A percentile compares a stretch with the other conserved stretches of the same genome.
Conservation (phyloP, 176 grass and related monocot species). For the Oryza coarctata region DNA sequence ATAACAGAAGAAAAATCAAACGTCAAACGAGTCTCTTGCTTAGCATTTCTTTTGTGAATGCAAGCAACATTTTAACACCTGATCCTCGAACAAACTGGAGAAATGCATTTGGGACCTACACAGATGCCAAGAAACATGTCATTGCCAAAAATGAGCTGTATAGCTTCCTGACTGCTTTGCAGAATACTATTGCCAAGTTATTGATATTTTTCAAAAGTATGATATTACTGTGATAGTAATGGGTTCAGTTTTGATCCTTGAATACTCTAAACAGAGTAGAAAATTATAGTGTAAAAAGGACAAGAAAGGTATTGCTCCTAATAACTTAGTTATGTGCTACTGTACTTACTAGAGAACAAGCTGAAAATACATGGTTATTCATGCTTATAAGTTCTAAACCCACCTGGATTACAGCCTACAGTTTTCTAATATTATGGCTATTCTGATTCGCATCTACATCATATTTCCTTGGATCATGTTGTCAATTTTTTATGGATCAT, state of each 20-base stretch:
- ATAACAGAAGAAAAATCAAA: conserved; percentile 56
- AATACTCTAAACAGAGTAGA: background rate
- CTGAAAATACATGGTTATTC: conserved; percentile 1
- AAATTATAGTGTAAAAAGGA: background rate
- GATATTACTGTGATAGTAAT: background rate
- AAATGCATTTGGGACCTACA: conserved; percentile 53
- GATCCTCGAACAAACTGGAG: conserved; percentile 50
- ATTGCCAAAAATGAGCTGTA: background rate
- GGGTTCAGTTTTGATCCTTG: background rate
- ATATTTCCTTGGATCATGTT: background rate
- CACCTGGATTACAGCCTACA: background rate
- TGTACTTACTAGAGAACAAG: background rate
- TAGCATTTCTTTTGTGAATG: conserved; percentile 68
- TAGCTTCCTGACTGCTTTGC: background rate
- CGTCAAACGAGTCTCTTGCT: conserved; percentile 37
- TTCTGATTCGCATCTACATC: background rate
- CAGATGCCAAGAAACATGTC: conserved; percentile 31
- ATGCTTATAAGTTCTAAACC: conserved; percentile 9
- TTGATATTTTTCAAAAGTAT: background rate
- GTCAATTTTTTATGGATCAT: background rate
- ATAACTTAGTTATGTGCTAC: no score
- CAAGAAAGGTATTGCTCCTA: background rate
- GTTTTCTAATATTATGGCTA: background rate
- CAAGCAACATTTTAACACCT: conserved; percentile 40
- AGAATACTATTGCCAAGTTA: conserved; percentile 16